Percentiles rank a stretch among this genome's conserved stretches.
phyloP scores from a whole-genome alignment of 495 filamentous ascomycete genomes.

The Barbatosphaeria neglecta region DNA sequence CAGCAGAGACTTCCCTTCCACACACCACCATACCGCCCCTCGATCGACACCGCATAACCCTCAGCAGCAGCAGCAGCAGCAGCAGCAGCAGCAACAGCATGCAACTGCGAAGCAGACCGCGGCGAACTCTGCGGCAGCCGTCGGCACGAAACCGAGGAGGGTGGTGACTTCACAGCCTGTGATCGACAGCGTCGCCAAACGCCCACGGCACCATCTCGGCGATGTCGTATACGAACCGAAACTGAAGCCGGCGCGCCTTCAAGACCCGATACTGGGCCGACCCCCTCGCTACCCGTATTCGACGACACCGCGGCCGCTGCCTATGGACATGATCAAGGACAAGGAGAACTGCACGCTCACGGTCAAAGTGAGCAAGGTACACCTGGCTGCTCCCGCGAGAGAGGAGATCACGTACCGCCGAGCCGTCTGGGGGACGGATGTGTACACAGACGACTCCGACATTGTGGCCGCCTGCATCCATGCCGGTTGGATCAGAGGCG shows the following conservation, averaged over 20 bases:
- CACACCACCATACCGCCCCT: slow-evolving; percentile 19
- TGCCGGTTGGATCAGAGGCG: slow-evolving; percentile 80
- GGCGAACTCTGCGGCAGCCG: slow-evolving; percentile 21
- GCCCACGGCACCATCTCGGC: slow-evolving; percentile 72
- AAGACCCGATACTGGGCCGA: slow-evolving; percentile 31
- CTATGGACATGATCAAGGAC: slow-evolving; percentile 54
- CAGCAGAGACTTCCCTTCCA: slow-evolving; percentile 33
- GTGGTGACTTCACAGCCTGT: slow-evolving; percentile 55
- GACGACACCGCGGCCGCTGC: slow-evolving; percentile 62
- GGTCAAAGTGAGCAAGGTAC: slow-evolving; percentile 69
- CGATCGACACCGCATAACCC: slow-evolving; percentile 10
- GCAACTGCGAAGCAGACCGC: slow-evolving; percentile 19
- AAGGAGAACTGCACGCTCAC: slow-evolving; percentile 87
- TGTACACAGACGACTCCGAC: slow-evolving; percentile 96
- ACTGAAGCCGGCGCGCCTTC: slow-evolving; percentile 44
- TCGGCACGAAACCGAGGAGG: slow-evolving; percentile 48
- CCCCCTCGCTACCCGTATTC: slow-evolving; percentile 55
- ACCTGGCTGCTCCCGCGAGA: slow-evolving; percentile 53
- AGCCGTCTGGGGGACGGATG: slow-evolving; percentile 80
- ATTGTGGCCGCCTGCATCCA: slow-evolving; percentile 88
- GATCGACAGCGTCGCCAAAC: slow-evolving; percentile 53
- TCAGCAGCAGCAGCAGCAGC: slow-evolving; percentile 21
- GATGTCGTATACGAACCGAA: slow-evolving; percentile 35
- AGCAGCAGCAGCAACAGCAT: slow-evolving; percentile 19
- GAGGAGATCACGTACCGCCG: slow-evolving; percentile 71